phyloP scores from a whole-genome alignment of 345 rosid genomes.

The Citropsis articulata region DNA sequence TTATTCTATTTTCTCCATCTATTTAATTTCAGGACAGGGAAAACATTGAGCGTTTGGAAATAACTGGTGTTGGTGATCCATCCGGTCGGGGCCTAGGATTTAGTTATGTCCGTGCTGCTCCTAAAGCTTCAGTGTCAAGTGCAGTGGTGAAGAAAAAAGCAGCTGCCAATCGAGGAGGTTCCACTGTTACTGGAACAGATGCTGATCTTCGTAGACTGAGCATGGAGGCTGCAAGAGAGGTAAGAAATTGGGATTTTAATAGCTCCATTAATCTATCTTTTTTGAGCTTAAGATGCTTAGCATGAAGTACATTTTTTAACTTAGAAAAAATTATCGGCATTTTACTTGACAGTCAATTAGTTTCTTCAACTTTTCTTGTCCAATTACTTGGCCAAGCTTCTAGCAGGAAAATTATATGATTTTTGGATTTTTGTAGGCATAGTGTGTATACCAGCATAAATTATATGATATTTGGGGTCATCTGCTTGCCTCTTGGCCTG shows the following conservation, averaged over 20 bases:
- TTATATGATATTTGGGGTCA: no score
- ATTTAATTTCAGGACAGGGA: slow-evolving; percentile 68
- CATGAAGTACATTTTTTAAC: neutral
- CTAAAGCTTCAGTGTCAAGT: slow-evolving; percentile 82
- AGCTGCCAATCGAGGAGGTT: slow-evolving; percentile 79
- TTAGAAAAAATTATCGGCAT: neutral
- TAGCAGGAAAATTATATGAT: neutral
- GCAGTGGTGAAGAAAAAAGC: slow-evolving; percentile 77
- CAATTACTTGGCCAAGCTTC: neutral
- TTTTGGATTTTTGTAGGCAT: neutral
- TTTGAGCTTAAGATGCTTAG: neutral
- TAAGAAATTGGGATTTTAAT: slow-evolving; percentile 15
- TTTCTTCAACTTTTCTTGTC: neutral
- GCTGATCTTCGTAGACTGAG: slow-evolving; percentile 98
- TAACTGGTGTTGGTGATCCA: slow-evolving; percentile 99
- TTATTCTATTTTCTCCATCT: neutral
- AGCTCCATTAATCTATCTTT: neutral
- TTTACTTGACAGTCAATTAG: neutral
- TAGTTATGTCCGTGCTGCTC: slow-evolving; percentile 88
- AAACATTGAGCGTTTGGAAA: slow-evolving; percentile 95
- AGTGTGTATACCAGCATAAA: no score
- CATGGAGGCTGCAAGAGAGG: slow-evolving; percentile 99
- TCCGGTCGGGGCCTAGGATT: slow-evolving; percentile 97
- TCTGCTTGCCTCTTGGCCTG: neutral
- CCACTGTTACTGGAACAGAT: slow-evolving; percentile 97